Base-by-base conservation (phyloP, 768 basidiomycete genomes). In the Calocera cornea region DNA sequence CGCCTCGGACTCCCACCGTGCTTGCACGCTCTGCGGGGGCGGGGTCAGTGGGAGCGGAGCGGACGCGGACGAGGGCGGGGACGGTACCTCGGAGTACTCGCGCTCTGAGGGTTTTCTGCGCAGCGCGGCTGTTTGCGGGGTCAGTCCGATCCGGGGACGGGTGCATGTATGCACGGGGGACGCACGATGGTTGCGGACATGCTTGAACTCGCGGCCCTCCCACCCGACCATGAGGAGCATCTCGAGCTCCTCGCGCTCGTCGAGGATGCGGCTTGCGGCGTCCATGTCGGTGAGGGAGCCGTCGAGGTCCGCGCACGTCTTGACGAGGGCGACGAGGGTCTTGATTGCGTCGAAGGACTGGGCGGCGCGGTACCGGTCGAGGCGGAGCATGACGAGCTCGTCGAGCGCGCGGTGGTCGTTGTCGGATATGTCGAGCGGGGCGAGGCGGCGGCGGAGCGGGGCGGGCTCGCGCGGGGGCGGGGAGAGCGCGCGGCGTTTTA, bases 221-320 rank as follows among this genome's bases (percentile, higher is more conserved):
- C 54, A 60, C 14, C 54, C 54, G 54, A 60, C 54, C 54, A 60
- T 60, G 27, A 60, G 31, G 5, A 60, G 54, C 54, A 60, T 60
- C 54, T 60, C 54, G 27, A 60, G 27, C 22, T 60, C 54, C 54
- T 60, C 54, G 14, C 54, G 24, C 54, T 60, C 54, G 54, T 60
- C 54, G 14, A 60, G 22, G 5, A 60, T 12, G 14, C 54, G 14
- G 31, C 54, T 60, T 10, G 54, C 54, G 2, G 54, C 54, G 31
- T 60, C 54, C 7, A 60, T 29, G 31, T 60, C 54, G 7, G 54
- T 22, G 54, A 60, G 54, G 5, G 16, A 11, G 27, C 14, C 14
- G 27, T 60, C 54, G 16, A 60, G 31, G 5, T 60, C 54, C 14
- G 14, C 27, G 22, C 54, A 60, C 11, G 54, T 60, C 54, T 60